These are phyloP conservation scores for Cardamine resedifolia DNA, from an alignment of 345 rosid species.

Conservation along the genomic window DNA sequence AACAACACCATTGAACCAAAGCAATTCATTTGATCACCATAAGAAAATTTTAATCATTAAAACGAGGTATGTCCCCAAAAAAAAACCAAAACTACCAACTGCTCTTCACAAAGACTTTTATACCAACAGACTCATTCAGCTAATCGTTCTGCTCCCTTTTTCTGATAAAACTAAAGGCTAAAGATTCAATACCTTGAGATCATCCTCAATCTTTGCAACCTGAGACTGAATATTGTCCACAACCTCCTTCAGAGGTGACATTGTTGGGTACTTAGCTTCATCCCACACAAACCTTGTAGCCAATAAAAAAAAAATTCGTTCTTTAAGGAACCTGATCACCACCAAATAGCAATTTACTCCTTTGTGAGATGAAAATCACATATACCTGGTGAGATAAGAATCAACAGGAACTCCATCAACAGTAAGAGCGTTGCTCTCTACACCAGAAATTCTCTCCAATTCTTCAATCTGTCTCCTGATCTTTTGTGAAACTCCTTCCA, in stretches of 20 bases:
- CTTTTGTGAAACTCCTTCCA: slow-evolving; percentile 94
- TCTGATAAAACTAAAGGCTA: neutral
- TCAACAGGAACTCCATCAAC: slow-evolving; percentile 98
- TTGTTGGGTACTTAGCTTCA: slow-evolving; percentile 93
- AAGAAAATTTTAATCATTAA: neutral
- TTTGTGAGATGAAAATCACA: neutral
- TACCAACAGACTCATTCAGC: neutral
- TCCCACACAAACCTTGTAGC: slow-evolving; percentile 89
- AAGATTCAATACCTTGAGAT: slow-evolving; percentile 74
- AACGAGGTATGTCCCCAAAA: neutral
- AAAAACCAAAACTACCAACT: neutral
- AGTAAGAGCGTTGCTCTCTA: slow-evolving; percentile 77
- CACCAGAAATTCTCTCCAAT: slow-evolving; percentile 79
- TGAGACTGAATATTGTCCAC: slow-evolving; percentile 78
- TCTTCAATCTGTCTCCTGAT: slow-evolving; percentile 99
- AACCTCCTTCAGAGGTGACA: slow-evolving; percentile 89
- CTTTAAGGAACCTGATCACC: neutral
- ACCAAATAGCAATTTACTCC: neutral
- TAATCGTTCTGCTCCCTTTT: neutral
- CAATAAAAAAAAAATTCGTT: slow-evolving; percentile 23
- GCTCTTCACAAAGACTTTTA: neutral
- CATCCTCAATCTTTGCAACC: slow-evolving; percentile 95
- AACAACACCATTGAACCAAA: neutral
- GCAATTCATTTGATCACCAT: neutral
- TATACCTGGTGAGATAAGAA: slow-evolving; percentile 94